Evolutionary conservation across 192 early-diverging fungal genomes (phyloP).

Genomic region (Coemansia asiatica): DNA sequence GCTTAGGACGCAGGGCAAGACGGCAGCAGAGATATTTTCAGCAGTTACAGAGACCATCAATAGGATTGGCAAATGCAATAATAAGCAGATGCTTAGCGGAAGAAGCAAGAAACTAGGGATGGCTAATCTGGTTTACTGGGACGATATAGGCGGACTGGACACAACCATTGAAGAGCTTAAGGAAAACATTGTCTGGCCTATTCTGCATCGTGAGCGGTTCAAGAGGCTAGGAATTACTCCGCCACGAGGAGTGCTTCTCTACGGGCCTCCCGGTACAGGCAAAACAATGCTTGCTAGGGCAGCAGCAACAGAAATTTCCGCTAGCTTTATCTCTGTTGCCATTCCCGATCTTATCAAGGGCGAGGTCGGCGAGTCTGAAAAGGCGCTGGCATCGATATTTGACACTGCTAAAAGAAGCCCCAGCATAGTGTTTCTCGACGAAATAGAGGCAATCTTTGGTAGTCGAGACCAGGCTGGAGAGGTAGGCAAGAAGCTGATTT

Average conservation of each 20-base stretch:
- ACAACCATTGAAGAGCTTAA: constrained; percentile 69
- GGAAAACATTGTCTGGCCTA: constrained; percentile 79
- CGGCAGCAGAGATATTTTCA: constrained; percentile 31
- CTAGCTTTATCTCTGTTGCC: constrained; percentile 77
- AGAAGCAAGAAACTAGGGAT: not conserved
- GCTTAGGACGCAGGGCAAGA: constrained; percentile 20
- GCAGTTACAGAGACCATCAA: not conserved
- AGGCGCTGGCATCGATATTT: constrained; percentile 78
- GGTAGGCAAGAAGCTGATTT: constrained; percentile 71
- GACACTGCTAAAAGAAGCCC: constrained; percentile 70
- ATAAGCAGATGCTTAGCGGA: not conserved
- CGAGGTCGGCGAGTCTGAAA: constrained; percentile 93
- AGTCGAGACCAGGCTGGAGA: constrained; percentile 66
- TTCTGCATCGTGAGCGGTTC: constrained; percentile 65
- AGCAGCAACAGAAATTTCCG: constrained; percentile 73
- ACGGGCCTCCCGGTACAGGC: constrained; percentile 89
- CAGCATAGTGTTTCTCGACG: constrained; percentile 89
- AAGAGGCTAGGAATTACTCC: constrained; percentile 67
- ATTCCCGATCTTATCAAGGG: constrained; percentile 85
- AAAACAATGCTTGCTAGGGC: constrained; percentile 90
- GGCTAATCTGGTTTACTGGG: constrained; percentile 59
- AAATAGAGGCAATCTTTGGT: constrained; percentile 88
- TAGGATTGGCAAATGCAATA: not conserved
- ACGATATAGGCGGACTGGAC: constrained; percentile 78
- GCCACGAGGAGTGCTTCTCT: constrained; percentile 80